Conservation (phyloP, 2,329 filamentous ascomycete genomes). For the Botrytis tulipae region DNA sequence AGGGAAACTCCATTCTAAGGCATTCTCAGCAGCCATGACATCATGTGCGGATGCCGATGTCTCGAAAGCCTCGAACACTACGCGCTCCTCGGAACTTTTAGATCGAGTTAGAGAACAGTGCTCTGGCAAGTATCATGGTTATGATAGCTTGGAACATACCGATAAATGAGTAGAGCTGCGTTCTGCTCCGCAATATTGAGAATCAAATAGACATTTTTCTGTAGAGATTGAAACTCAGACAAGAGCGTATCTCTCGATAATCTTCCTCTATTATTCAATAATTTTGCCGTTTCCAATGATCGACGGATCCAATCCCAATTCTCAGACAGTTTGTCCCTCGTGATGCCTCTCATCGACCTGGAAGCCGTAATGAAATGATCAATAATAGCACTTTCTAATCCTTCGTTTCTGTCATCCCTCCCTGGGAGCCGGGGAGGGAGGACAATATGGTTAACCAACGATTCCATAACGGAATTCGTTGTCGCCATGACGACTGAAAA, state of each 20-base stretch:
- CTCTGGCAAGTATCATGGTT: background rate
- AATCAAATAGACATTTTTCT: constrained; percentile 41
- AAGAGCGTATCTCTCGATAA: constrained; percentile 34
- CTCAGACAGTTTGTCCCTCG: background rate
- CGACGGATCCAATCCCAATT: constrained; percentile 21
- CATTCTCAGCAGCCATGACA: constrained; percentile 51
- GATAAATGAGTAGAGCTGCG: constrained; percentile 46
- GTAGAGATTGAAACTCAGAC: constrained; percentile 35
- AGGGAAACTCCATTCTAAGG: constrained; percentile 60
- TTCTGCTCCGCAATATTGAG: constrained; percentile 50
- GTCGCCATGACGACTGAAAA: constrained; percentile 1
- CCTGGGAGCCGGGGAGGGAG: constrained; percentile 29
- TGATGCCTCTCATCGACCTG: constrained; percentile 1
- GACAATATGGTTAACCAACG: constrained; percentile 29
- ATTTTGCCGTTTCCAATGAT: constrained; percentile 21
- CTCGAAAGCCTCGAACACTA: constrained; percentile 62
- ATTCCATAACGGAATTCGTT: constrained; percentile 20
- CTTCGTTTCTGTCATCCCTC: constrained; percentile 24
- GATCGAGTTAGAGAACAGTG: background rate
- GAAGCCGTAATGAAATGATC: constrained; percentile 22
- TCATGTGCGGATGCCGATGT: constrained; percentile 52
- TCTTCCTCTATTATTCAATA: constrained; percentile 23
- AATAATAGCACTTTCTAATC: constrained; percentile 20
- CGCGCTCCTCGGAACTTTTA: constrained; percentile 24
- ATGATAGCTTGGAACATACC: constrained; percentile 35